Conservation (phyloP, 139 green algal genomes). For the Volvox africanus region DNA sequence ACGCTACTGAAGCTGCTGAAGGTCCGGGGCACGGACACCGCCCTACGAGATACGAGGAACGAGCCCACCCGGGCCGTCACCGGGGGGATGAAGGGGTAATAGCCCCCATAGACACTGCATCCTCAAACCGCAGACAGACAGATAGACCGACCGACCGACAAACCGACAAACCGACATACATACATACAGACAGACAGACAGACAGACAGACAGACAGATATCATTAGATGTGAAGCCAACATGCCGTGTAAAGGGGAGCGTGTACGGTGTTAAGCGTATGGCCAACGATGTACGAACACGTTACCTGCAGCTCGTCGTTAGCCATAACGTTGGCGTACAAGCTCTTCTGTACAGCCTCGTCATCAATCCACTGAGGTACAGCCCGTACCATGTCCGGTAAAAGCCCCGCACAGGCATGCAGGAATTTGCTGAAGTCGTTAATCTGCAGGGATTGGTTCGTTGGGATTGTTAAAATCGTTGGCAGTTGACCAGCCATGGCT, state of each 20-base stretch:
- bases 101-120: no score
- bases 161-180: neutral
- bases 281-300: neutral
- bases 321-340: slow-evolving; percentile 46
- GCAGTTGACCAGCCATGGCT: no score
- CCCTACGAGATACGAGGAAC: no score
- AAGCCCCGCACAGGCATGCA: slow-evolving; percentile 63
- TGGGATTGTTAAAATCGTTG: no score
- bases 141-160: neutral
- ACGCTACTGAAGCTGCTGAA: no score
- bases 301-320: slow-evolving; percentile 41
- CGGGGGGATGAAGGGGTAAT: no score
- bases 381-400: slow-evolving; percentile 68
- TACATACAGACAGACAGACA: neutral
- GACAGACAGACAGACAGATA: neutral
- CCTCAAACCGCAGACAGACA: neutral
- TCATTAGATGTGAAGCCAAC: no score
- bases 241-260: neutral
- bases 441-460: slow-evolving; percentile 21
- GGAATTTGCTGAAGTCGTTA: slow-evolving; percentile 63
- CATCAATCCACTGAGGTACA: slow-evolving; percentile 69
- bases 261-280: neutral
- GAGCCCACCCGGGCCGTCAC: no score
- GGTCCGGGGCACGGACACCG: no score
- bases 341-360: slow-evolving; percentile 54